Percentiles rank a stretch among this genome's conserved stretches.
These are phyloP conservation scores for Termitomyces sp. DNA, from an alignment of 768 basidiomycete genomes.

Conservation along the genomic window DNA sequence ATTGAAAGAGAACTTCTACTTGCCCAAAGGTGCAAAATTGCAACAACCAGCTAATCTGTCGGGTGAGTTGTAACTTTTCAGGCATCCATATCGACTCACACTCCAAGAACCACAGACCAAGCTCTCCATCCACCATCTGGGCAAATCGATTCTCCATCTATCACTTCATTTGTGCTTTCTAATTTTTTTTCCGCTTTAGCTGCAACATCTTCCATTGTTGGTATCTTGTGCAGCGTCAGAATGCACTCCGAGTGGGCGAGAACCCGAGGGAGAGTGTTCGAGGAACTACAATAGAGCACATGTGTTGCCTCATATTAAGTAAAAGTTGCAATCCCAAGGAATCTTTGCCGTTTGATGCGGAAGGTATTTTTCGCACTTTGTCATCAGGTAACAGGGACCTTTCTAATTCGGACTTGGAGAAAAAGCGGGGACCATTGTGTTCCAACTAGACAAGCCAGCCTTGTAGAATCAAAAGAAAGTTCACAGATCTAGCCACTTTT, in stretches of 20 bases:
- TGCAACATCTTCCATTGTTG: not conserved
- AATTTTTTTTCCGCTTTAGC: not conserved
- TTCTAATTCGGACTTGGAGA: too few species aligned
- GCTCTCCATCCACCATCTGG: constrained; percentile 38
- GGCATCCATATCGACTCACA: constrained; percentile 21
- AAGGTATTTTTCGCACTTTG: not conserved
- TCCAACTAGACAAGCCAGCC: too few species aligned
- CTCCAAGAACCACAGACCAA: constrained; percentile 40
- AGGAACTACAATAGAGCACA: not conserved
- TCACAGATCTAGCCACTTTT: too few species aligned
- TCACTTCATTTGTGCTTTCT: not conserved
- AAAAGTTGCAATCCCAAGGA: not conserved
- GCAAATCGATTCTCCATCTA: constrained; percentile 8
- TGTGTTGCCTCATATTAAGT: not conserved
- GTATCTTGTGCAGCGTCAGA: not conserved
- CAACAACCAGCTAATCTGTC: not conserved
- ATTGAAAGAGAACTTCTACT: not conserved
- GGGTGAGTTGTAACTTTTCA: not conserved
- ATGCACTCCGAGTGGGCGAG: not conserved
- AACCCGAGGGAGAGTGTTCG: not conserved
- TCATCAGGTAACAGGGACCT: too few species aligned
- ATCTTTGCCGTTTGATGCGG: not conserved
- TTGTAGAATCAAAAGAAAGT: too few species aligned
- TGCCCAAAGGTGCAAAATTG: constrained; percentile 7
- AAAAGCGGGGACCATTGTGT: too few species aligned